Evolutionary conservation across 106 monocot genomes (phyloP).

Genomic region (Phalaenopsis equestris): DNA sequence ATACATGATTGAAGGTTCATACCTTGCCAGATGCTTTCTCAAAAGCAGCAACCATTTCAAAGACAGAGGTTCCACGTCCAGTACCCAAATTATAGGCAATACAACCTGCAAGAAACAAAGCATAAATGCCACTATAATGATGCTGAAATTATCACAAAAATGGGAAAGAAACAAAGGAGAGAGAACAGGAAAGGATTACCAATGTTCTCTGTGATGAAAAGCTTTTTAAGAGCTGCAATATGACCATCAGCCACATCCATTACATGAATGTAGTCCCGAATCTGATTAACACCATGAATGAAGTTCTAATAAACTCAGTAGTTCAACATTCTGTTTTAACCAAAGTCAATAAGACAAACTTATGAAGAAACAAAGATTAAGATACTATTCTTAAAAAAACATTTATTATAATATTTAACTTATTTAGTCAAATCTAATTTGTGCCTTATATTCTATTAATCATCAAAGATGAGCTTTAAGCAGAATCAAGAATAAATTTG

Average conservation of each 20-base stretch:
- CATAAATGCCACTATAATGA: neutral
- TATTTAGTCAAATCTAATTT: neutral
- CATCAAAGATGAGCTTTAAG: too few species aligned
- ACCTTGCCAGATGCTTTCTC: constrained; percentile 89
- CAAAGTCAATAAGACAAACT: neutral
- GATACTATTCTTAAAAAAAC: neutral
- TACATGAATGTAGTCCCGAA: constrained; percentile 62
- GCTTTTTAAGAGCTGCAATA: constrained; percentile 63
- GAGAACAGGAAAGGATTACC: constrained; percentile 2
- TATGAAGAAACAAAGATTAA: constrained; percentile 3
- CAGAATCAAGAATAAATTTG: neutral
- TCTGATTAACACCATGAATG: constrained; percentile 10
- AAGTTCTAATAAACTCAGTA: neutral
- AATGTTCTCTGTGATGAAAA: constrained; percentile 30
- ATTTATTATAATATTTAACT: neutral
- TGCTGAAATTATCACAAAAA: neutral
- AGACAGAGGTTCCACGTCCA: constrained; percentile 63
- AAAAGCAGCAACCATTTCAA: constrained; percentile 89
- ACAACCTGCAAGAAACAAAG: constrained; percentile 43
- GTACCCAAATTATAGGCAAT: constrained; percentile 87
- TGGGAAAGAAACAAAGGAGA: neutral
- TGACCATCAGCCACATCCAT: constrained; percentile 78
- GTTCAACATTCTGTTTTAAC: neutral
- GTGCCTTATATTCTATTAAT: too few species aligned
- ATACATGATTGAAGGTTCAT: neutral